A percentile compares a stretch with the other conserved stretches of the same genome.
These are phyloP conservation scores for Amaranthus hypochondriacus DNA, from an alignment of 148 eudicot genomes.

Conservation along the genomic window DNA sequence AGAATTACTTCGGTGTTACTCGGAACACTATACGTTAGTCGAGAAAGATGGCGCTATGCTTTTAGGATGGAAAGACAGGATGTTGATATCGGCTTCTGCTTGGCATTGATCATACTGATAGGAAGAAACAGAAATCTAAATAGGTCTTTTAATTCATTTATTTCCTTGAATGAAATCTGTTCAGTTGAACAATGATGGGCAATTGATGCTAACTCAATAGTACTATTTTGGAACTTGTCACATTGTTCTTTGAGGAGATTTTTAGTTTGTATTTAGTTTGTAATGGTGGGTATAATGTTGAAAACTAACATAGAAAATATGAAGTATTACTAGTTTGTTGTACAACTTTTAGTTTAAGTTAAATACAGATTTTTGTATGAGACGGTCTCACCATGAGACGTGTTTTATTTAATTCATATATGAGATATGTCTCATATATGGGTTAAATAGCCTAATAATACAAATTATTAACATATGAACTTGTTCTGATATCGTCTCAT, in stretches of 20 bases:
- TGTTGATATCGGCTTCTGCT: constrained; percentile 82
- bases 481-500: too few species aligned
- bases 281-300: not conserved
- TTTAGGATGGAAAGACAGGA: constrained; percentile 83
- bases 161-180: too few species aligned
- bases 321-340: too few species aligned
- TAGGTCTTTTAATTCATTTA: not conserved
- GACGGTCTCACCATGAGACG: too few species aligned
- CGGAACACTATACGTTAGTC: constrained; percentile 63
- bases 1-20: constrained; percentile 56
- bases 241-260: constrained; percentile 6
- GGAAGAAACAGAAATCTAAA: not conserved
- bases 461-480: too few species aligned
- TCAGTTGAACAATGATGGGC: too few species aligned
- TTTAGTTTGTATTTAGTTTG: not conserved
- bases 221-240: not conserved
- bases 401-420: too few species aligned
- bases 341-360: too few species aligned
- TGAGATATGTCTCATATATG: too few species aligned
- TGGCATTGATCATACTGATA: constrained; percentile 49
- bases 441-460: too few species aligned
- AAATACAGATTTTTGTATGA: too few species aligned
- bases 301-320: constrained; percentile 6
- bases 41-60: constrained; percentile 89
- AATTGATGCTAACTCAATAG: not conserved